Evolutionary conservation across 2,329 filamentous ascomycete genomes (phyloP), one percentile per base, ranked within the genome.

Genomic region (Aureobasidium sp.): DNA sequence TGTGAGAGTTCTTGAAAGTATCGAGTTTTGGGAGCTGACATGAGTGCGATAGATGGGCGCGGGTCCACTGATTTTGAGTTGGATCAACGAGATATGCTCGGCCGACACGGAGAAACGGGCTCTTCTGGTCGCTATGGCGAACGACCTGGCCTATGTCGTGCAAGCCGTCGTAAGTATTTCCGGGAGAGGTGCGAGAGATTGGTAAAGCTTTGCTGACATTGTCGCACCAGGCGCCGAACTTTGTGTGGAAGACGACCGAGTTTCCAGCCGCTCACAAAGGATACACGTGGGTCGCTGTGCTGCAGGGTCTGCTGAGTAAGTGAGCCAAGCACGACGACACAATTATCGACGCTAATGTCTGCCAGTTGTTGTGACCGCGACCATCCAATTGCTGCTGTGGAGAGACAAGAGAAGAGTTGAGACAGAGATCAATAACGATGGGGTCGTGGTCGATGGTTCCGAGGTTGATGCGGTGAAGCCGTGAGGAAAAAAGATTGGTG

Each of bases 221-320:
- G 4, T 2, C 5, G 17, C 14, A 12, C 12, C 42, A 58, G 55
- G 55, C 55, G 29, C 55, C 55, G 7, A 58, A 58, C 44, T 58
- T 58, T 48, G 55, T 58, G 8, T 58, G 55, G 55, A 58, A 58
- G 31, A 58, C 55, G 29, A 58, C 55, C n/a, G 55, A 58, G 17
- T 58, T 58, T 17, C 55, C 55, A 9, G 55, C 55, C 5, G 55
- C 55, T 15, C 27, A 37, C 15, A 58, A 47, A 11, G 55, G 55
- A 25, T 58, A 58, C 29, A 58, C 55, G 7, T 58, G 55, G 55
- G 55, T 58, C n/a, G 44, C 34, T 1, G 29, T 36, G 3, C 25
- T 58, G 22, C 55, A 58, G 41, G 55, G 41, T 58, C 25, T 58
- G 44, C 55, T 58, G n/a, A 58, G 55, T 58, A 37, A 58, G 55